A percentile compares a stretch with the other conserved stretches of the same genome.
Conservation (phyloP, 768 basidiomycete species). For the Psilocybe tampanensis region DNA sequence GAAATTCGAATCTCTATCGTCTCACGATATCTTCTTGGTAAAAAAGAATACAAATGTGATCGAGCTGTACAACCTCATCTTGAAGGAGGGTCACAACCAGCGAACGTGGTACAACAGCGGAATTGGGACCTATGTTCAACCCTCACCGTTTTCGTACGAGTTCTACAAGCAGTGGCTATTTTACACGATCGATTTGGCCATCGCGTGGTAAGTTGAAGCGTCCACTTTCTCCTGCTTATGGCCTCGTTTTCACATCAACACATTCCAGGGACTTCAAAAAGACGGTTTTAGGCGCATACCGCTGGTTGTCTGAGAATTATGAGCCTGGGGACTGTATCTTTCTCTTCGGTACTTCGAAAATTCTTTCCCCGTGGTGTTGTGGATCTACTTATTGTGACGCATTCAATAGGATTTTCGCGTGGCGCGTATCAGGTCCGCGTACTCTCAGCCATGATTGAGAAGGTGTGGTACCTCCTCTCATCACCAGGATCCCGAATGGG, state of each 20-base stretch:
- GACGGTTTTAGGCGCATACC: constrained; percentile 9
- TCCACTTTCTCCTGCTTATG: neutral
- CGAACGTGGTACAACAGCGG: constrained; percentile 21
- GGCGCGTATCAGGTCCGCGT: constrained; percentile 13
- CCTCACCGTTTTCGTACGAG: constrained; percentile 8
- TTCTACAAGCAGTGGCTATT: constrained; percentile 7
- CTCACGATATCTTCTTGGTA: too few species aligned
- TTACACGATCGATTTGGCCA: constrained; percentile 16
- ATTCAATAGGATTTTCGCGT: constrained; percentile 10
- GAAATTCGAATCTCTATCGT: too few species aligned
- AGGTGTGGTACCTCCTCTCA: neutral
- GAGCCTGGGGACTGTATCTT: constrained; percentile 11
- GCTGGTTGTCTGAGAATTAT: constrained; percentile 15
- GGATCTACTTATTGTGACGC: neutral
- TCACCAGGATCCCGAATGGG: neutral
- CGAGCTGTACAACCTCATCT: constrained; percentile 1
- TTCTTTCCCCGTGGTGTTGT: too few species aligned
- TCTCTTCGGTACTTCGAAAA: constrained; percentile 6
- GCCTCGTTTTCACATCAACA: too few species aligned
- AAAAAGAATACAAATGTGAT: constrained; percentile 11
- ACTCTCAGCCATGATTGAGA: constrained; percentile 12
- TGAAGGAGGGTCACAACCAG: constrained; percentile 6
- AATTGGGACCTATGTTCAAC: constrained; percentile 20
- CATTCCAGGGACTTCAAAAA: constrained; percentile 7
- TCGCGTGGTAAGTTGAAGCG: constrained; percentile 15